Evolutionary conservation across 192 early-diverging fungal genomes (phyloP).

Genomic region (Podochytrium sp.): DNA sequence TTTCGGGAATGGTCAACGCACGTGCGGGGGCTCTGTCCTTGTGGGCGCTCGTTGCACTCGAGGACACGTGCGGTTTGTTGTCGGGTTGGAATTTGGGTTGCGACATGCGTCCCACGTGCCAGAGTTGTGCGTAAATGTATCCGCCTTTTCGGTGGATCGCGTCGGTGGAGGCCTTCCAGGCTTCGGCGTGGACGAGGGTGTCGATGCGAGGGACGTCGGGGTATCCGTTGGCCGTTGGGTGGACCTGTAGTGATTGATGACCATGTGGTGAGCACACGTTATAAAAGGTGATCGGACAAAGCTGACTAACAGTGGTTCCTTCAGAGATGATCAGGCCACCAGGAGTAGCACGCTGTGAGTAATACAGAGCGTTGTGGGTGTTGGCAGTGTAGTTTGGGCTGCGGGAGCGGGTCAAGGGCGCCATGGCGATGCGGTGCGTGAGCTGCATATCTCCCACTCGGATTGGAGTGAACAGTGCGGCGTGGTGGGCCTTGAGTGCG

Average conservation of each 20-base stretch:
- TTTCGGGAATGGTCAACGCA: constrained; percentile 68
- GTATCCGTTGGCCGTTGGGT: constrained; percentile 37
- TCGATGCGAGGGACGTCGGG: constrained; percentile 26
- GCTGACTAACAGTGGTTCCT: constrained; percentile 33
- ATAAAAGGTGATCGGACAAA: neutral
- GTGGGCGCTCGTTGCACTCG: constrained; percentile 30
- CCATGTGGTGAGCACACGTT: neutral
- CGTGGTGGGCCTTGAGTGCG: neutral
- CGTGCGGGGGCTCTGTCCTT: constrained; percentile 46
- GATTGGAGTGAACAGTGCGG: constrained; percentile 29
- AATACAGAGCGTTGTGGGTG: constrained; percentile 49
- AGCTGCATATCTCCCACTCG: constrained; percentile 35
- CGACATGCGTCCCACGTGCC: constrained; percentile 51
- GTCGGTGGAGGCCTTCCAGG: constrained; percentile 60
- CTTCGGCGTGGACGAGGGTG: constrained; percentile 7
- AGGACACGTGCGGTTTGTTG: constrained; percentile 42
- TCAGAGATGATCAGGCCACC: constrained; percentile 55
- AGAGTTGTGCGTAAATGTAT: constrained; percentile 62
- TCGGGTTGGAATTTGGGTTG: constrained; percentile 38
- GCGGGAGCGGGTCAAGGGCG: constrained; percentile 50
- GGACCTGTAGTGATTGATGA: neutral
- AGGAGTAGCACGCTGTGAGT: constrained; percentile 47
- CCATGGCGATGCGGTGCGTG: constrained; percentile 49
- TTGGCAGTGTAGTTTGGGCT: constrained; percentile 43
- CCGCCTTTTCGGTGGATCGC: constrained; percentile 60